phyloP scores from a whole-genome alignment of 2,329 filamentous ascomycete genomes.

The Macrophomina tecta region DNA sequence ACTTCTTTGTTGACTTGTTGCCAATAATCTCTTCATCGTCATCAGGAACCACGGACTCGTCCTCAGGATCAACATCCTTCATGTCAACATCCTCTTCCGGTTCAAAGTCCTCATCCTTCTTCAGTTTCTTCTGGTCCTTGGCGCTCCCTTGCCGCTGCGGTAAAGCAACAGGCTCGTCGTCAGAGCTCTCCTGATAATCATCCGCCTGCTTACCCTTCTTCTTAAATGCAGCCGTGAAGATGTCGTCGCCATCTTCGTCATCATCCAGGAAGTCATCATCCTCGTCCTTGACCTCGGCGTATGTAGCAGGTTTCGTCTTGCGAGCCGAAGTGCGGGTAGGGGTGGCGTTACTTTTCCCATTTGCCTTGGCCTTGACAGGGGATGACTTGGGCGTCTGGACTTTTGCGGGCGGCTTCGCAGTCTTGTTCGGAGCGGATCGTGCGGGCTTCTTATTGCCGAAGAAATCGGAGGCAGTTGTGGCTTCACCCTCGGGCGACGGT shows the following conservation, averaged over 20 bases:
- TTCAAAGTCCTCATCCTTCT: conserved; percentile 49
- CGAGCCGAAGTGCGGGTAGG: conserved; percentile 44
- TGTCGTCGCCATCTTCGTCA: conserved; percentile 74
- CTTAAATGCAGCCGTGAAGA: conserved; percentile 77
- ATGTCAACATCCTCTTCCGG: conserved; percentile 58
- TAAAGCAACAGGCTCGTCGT: conserved; percentile 39
- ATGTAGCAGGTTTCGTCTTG: conserved; percentile 51
- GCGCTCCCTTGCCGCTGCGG: conserved; percentile 45
- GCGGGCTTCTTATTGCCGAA: conserved; percentile 65
- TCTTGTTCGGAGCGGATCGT: conserved; percentile 51
- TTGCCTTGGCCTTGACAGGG: conserved; percentile 41
- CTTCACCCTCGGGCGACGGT: conserved; percentile 57
- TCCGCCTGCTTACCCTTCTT: conserved; percentile 66
- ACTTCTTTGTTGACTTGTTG: conserved; percentile 47
- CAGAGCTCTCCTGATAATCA: conserved; percentile 64
- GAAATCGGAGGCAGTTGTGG: conserved; percentile 67
- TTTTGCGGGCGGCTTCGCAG: conserved; percentile 45
- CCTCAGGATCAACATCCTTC: conserved; percentile 55
- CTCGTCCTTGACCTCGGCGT: conserved; percentile 64
- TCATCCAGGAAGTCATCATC: conserved; percentile 57
- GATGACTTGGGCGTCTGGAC: conserved; percentile 45
- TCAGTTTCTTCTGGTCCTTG: conserved; percentile 49
- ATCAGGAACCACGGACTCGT: conserved; percentile 54
- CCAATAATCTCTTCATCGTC: conserved; percentile 49
- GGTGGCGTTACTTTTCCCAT: conserved; percentile 40